phyloP scores from a whole-genome alignment of 2,329 filamentous ascomycete species.

The Trichophyton mentagrophytes region DNA sequence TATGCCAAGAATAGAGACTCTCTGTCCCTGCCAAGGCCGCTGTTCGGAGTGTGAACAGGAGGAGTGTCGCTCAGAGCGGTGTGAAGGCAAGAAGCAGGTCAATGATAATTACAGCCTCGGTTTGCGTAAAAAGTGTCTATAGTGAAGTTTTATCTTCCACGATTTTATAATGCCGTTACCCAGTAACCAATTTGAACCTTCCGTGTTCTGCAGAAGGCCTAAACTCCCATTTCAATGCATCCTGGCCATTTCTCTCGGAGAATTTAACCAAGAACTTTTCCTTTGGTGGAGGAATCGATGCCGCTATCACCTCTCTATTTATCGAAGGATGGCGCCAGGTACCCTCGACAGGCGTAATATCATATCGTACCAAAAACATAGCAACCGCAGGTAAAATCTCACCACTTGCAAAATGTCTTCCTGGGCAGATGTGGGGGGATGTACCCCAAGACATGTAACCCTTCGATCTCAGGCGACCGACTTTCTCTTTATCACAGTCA shows the following conservation, averaged over 20 bases:
- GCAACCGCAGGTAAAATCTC: neutral
- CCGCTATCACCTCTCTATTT: neutral
- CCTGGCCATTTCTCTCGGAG: neutral
- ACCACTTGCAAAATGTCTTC: conserved; percentile 1
- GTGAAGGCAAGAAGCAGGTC: neutral
- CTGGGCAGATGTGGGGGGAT: neutral
- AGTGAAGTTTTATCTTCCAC: too few species aligned
- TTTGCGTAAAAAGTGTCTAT: too few species aligned
- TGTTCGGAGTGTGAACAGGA: neutral
- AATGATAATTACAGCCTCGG: too few species aligned
- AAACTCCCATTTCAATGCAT: neutral
- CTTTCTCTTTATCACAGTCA: neutral
- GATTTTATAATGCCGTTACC: neutral
- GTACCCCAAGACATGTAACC: neutral
- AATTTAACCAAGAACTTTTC: neutral
- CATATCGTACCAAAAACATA: neutral
- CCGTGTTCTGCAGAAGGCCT: neutral
- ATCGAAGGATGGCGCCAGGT: neutral
- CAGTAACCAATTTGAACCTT: neutral
- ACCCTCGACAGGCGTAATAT: neutral
- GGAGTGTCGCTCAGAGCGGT: neutral
- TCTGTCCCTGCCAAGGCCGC: neutral
- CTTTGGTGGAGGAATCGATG: neutral
- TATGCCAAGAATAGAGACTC: neutral
- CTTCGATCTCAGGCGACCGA: neutral